Evolutionary conservation across 2,329 filamentous ascomycete genomes (phyloP).

Genomic region (Tricladium varicosporioides): DNA sequence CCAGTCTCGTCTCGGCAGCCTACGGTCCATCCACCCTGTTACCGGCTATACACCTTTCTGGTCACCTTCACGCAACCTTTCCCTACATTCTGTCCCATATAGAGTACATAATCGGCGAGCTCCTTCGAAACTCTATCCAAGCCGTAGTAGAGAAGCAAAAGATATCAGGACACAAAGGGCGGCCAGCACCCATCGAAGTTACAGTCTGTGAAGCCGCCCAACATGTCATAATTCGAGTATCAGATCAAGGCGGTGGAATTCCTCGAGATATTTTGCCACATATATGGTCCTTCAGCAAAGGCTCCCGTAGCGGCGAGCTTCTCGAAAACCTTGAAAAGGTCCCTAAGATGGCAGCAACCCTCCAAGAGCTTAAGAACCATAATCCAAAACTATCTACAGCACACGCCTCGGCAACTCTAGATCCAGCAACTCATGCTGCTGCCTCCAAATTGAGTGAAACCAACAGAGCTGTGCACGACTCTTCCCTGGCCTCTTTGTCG

Average conservation of each 20-base stretch:
- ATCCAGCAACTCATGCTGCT: background rate
- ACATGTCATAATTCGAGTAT: conserved; percentile 94
- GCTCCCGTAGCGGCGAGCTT: conserved; percentile 72
- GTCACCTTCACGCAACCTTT: conserved; percentile 86
- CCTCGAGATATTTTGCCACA: conserved; percentile 81
- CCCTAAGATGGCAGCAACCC: conserved; percentile 86
- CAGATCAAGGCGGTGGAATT: conserved; percentile 91
- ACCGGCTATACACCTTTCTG: conserved; percentile 78
- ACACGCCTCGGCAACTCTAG: background rate
- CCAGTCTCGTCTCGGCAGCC: conserved; percentile 69
- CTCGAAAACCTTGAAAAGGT: conserved; percentile 85
- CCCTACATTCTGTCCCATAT: conserved; percentile 95
- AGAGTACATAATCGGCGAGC: conserved; percentile 95
- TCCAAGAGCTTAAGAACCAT: conserved; percentile 68
- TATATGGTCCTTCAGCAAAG: conserved; percentile 96
- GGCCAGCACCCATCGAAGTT: conserved; percentile 82
- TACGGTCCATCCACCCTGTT: conserved; percentile 71
- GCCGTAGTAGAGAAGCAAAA: conserved; percentile 77
- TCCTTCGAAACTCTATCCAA: conserved; percentile 92
- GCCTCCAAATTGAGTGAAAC: background rate
- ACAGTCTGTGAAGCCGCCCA: conserved; percentile 91
- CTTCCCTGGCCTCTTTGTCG: conserved; percentile 74
- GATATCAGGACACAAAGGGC: conserved; percentile 27
- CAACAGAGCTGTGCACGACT: conserved; percentile 21
- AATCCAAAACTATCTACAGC: background rate